Conservation (phyloP, 352 stramenopile species). For the Globisporangium yorkense region DNA sequence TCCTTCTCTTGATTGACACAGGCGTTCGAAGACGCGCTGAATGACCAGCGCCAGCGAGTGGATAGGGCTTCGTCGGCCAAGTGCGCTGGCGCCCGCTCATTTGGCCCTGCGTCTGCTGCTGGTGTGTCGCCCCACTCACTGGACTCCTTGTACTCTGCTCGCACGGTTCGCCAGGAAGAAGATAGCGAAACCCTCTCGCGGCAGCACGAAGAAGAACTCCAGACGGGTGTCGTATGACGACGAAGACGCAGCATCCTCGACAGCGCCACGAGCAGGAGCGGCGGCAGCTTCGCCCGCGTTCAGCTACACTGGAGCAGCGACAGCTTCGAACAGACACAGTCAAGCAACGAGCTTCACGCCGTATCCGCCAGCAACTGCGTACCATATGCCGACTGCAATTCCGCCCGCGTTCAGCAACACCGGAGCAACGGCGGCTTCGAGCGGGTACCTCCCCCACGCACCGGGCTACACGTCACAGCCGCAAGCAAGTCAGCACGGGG, state of each 20-base stretch:
- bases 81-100: neutral
- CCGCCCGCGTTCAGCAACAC: neutral
- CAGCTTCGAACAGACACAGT: neutral
- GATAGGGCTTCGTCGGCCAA: neutral
- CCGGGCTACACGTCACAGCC: neutral
- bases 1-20: constrained; percentile 9
- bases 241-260: constrained; percentile 13
- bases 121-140: neutral
- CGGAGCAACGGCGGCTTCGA: neutral
- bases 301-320: neutral
- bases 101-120: neutral
- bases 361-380: neutral
- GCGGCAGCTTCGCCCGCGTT: neutral
- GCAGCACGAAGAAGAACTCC: constrained; percentile 15
- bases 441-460: neutral
- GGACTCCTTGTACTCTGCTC: neutral
- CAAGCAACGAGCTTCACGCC: neutral
- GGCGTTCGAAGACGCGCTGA: constrained; percentile 70
- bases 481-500: constrained; percentile 2
- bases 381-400: neutral
- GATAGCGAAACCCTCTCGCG: constrained; percentile 10
- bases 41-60: constrained; percentile 26
- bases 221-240: constrained; percentile 19
- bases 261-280: neutral
- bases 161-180: constrained; percentile 16